These are phyloP conservation scores for Orbilia brochopaga DNA, from an alignment of 2,329 filamentous ascomycete genomes.

Conservation along the genomic window DNA sequence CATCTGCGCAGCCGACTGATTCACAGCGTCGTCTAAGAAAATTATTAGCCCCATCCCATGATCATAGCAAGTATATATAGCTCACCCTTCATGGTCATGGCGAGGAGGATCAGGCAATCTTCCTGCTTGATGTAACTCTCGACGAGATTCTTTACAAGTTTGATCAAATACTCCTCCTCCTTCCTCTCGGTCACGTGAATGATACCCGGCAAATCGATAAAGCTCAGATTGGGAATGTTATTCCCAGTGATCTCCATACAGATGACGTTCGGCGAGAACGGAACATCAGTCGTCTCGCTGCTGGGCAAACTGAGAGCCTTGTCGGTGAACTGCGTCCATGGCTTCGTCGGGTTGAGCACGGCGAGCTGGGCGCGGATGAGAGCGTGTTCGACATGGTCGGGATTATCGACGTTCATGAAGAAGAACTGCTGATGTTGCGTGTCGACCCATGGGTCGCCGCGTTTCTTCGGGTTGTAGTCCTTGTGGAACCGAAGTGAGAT, in stretches of 20 bases:
- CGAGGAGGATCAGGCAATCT: conserved; percentile 54
- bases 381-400: conserved; percentile 52
- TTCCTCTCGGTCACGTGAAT: conserved; percentile 55
- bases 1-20: conserved; percentile 54
- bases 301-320: conserved; percentile 15
- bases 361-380: conserved; percentile 53
- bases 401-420: conserved; percentile 51
- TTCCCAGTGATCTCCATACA: conserved; percentile 55
- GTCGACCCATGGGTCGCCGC: conserved; percentile 53
- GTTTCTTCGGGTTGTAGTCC: conserved; percentile 45
- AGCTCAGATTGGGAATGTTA: conserved; percentile 54
- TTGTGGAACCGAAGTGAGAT: conserved; percentile 54
- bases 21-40: conserved; percentile 53
- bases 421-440: conserved; percentile 50
- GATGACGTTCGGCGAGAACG: conserved; percentile 55
- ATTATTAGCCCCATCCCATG: conserved; percentile 15
- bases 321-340: conserved; percentile 52
- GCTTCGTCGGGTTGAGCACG: conserved; percentile 52
- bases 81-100: conserved; percentile 55
- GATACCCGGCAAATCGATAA: conserved; percentile 55
- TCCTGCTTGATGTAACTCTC: conserved; percentile 54
- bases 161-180: conserved; percentile 54
- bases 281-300: conserved; percentile 51
- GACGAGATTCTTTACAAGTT: conserved; percentile 53
- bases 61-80: neutral